Evolutionary conservation across 352 stramenopile genomes (phyloP), one percentile per base, ranked within the genome.

Genomic region (Phytopythium litorale): DNA sequence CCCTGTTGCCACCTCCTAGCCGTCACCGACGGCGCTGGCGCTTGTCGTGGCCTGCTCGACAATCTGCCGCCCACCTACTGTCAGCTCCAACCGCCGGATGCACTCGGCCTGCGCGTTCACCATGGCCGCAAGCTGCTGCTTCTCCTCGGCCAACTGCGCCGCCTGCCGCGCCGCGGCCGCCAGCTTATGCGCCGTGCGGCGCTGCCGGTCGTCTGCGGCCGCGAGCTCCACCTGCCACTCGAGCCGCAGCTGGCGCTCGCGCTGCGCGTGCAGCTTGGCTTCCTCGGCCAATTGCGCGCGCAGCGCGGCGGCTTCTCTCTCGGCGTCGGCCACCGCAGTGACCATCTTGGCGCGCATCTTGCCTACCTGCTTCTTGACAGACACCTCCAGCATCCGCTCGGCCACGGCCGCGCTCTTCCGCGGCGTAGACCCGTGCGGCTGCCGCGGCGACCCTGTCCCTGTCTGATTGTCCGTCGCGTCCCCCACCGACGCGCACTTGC

Each of bases 51-150:
- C 53, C 7, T 58, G 33, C 33, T 81, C 59, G 49, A 83, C 65
- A 53, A 84, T 75, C 12, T 68, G 64, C 43, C 74, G 79, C 13
- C 72, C 73, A 18, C 65, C 66, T 3, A 89, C 53, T 28, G 79
- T 79, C 46, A 82, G 72, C 53, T 88, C 70, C 59, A 91, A 73
- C 35, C 86, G 75, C 25, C 70, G 49, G 25, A 89, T 73, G 25
- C 72, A 80, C 51, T 76, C 66, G 37, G 78, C 71, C 57, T 83
- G 77, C 49, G 62, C 54, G 21, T 74, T 49, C 42, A 85, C 51
- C 50, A 66, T 62, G 15, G 63, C 58, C 15, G 72, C 19, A n/a
- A 91, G 75, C 46, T 74, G 75, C 9, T 71, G 55, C 37, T 85
- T 85, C 57, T 88, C 73, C 28, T 78, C 66, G 57, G 70, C 58